A percentile compares a stretch with the other conserved stretches of the same genome.
Evolutionary conservation across 2,329 filamentous ascomycete species (phyloP).

Genomic region (Talaromyces funiculosus): DNA sequence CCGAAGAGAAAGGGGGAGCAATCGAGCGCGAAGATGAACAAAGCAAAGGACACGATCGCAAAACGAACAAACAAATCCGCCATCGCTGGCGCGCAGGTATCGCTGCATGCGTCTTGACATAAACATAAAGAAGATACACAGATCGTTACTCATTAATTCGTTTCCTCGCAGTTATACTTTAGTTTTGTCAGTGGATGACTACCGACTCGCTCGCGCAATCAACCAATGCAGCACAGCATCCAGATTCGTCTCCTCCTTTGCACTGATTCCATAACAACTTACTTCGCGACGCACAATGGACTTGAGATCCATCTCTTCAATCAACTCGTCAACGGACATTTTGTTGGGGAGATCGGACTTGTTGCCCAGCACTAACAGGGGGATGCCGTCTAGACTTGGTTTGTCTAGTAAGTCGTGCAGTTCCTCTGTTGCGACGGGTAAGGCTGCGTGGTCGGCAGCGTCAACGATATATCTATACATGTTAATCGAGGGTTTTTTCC

Average conservation of each 20-base stretch:
- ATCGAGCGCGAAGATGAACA: neutral
- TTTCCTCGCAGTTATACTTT: neutral
- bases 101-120: slow-evolving; percentile 46
- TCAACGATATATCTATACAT: slow-evolving; percentile 81
- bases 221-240: slow-evolving; percentile 96
- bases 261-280: slow-evolving; percentile 97
- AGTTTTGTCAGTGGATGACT: slow-evolving; percentile 23
- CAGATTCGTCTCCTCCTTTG: slow-evolving; percentile 97
- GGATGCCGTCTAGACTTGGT: slow-evolving; percentile 78
- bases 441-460: slow-evolving; percentile 74
- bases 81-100: slow-evolving; percentile 40
- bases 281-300: slow-evolving; percentile 87
- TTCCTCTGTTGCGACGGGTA: slow-evolving; percentile 84
- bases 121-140: slow-evolving; percentile 12
- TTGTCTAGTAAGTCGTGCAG: slow-evolving; percentile 84
- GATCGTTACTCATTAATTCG: slow-evolving; percentile 13
- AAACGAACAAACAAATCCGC: slow-evolving; percentile 18
- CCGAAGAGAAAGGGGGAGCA: neutral
- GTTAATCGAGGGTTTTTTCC: neutral
- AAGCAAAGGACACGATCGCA: neutral
- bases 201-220: slow-evolving; percentile 79
- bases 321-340: slow-evolving; percentile 87
- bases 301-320: slow-evolving; percentile 86
- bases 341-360: slow-evolving; percentile 94
- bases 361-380: slow-evolving; percentile 89